Evolutionary conservation across 257 asterid genomes (phyloP).

Genomic region (Haberlea rhodopensis): DNA sequence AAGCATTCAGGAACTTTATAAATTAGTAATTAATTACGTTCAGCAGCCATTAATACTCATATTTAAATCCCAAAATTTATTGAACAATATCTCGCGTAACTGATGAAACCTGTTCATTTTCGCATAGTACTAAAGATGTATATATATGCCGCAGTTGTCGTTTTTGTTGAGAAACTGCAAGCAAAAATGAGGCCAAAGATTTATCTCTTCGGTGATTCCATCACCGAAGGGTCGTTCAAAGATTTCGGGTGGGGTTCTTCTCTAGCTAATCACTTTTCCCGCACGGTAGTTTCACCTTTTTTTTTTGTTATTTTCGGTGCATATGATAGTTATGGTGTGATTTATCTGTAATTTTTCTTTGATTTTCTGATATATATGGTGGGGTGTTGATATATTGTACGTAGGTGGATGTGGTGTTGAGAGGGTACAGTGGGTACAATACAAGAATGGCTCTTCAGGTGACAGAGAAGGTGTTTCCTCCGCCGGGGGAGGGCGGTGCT

Average conservation of each 20-base stretch:
- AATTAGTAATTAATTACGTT: too few relatives aligned
- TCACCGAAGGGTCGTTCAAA: constrained; percentile 36
- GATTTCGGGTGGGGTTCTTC: constrained; percentile 91
- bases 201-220: too few relatives aligned
- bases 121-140: too few relatives aligned
- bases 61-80: too few relatives aligned
- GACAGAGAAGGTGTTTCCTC: constrained; percentile 52
- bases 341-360: background rate
- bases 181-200: background rate
- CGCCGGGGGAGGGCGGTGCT: constrained; percentile 27
- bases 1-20: too few relatives aligned
- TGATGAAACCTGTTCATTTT: too few relatives aligned
- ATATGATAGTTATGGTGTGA: background rate
- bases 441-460: constrained; percentile 76
- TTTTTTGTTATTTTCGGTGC: too few relatives aligned
- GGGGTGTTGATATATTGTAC: background rate
- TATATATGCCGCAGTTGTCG: background rate
- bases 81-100: too few relatives aligned
- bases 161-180: background rate
- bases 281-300: constrained; percentile 38
- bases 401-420: constrained; percentile 79
- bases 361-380: background rate
- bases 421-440: constrained; percentile 91
- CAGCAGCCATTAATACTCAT: too few relatives aligned
- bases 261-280: constrained; percentile 65